Conservation (phyloP, 805 yeast genomes). For the Myxozyma melibiosi region DNA sequence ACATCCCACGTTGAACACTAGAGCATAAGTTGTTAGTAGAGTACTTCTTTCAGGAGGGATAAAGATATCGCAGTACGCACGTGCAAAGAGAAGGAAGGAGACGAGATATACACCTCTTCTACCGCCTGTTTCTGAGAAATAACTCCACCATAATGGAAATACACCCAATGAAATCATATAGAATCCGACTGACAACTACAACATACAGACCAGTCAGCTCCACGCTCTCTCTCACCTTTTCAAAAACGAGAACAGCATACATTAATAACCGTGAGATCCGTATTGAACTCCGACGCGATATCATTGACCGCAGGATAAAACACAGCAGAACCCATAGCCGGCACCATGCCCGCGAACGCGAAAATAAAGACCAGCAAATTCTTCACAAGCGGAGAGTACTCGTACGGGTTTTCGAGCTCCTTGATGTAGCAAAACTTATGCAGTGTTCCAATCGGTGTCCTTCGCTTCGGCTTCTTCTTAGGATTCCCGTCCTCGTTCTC, state of each 20-base stretch:
- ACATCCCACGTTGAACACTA: slow-evolving; percentile 65
- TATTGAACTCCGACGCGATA: slow-evolving; percentile 56
- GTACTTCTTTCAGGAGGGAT: background rate
- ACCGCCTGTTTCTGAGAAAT: slow-evolving; percentile 73
- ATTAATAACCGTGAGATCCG: slow-evolving; percentile 64
- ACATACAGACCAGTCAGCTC: background rate
- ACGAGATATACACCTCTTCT: slow-evolving; percentile 71
- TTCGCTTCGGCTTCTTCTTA: background rate
- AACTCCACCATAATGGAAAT: slow-evolving; percentile 89
- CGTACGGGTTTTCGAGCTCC: slow-evolving; percentile 73
- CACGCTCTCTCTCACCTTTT: background rate
- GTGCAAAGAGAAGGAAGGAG: slow-evolving; percentile 64
- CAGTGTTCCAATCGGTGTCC: slow-evolving; percentile 22
- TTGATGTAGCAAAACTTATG: slow-evolving; percentile 53
- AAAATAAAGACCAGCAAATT: slow-evolving; percentile 60
- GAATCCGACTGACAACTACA: slow-evolving; percentile 63
- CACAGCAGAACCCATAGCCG: slow-evolving; percentile 89
- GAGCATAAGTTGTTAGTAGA: background rate
- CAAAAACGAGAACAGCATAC: slow-evolving; percentile 39
- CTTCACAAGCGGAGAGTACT: slow-evolving; percentile 56
- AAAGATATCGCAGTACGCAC: slow-evolving; percentile 24
- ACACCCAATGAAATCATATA: slow-evolving; percentile 74
- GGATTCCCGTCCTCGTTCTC: background rate
- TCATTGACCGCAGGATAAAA: slow-evolving; percentile 75
- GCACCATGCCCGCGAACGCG: slow-evolving; percentile 74